phyloP scores from a whole-genome alignment of 2,329 filamentous ascomycete genomes.

The Arthrobotrys musiformis region DNA sequence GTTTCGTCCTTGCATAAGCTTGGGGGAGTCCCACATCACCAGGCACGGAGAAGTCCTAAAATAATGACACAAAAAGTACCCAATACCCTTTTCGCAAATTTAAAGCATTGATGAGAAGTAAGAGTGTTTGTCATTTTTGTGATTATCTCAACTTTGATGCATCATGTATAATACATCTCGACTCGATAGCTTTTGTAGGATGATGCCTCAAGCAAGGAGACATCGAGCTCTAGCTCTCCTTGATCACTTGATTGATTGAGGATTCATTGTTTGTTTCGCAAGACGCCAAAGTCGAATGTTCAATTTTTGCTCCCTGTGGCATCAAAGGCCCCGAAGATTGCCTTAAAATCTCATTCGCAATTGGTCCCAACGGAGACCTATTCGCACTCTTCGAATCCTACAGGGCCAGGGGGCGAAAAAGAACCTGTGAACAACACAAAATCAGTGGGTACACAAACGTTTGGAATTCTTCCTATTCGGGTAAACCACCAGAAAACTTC shows the following conservation, averaged over 20 bases:
- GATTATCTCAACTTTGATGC: not conserved
- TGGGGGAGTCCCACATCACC: not conserved
- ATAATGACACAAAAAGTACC: not conserved
- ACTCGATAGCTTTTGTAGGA: slow-evolving; percentile 30
- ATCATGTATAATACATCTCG: slow-evolving; percentile 4
- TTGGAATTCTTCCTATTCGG: slow-evolving; percentile 40
- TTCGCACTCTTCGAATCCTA: not conserved
- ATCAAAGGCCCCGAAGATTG: slow-evolving; percentile 22
- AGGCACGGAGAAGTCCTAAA: slow-evolving; percentile 3
- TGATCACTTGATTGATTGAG: not conserved
- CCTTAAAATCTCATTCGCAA: slow-evolving; percentile 7
- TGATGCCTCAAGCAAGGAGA: not conserved
- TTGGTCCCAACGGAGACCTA: not conserved
- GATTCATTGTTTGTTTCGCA: not conserved
- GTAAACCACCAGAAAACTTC: slow-evolving; percentile 35
- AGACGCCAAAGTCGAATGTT: not conserved
- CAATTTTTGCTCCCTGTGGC: not conserved
- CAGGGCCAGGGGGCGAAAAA: not conserved
- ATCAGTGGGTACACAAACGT: slow-evolving; percentile 23
- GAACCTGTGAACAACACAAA: slow-evolving; percentile 22
- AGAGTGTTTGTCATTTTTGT: slow-evolving; percentile 17
- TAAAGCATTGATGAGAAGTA: not conserved
- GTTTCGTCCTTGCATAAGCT: slow-evolving; percentile 38
- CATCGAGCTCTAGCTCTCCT: not conserved
- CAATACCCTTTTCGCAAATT: not conserved